Percentiles rank a stretch among this genome's conserved stretches.
These are phyloP conservation scores for Singerocomus inundabilis DNA, from an alignment of 1,284 basidiomycete genomes.

Conservation along the genomic window DNA sequence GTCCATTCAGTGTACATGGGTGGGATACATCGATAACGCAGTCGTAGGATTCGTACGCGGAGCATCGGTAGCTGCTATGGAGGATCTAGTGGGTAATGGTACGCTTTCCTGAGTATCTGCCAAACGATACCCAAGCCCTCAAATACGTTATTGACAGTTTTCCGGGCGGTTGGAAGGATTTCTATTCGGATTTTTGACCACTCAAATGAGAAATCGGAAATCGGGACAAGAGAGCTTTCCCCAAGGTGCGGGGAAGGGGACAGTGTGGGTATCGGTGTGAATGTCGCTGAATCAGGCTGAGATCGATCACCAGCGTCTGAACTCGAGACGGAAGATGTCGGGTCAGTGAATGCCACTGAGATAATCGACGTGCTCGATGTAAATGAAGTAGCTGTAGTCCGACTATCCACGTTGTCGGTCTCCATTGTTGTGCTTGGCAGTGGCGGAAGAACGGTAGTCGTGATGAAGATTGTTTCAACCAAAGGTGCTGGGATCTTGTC, in stretches of 20 bases:
- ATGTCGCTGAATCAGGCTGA: constrained; percentile 8
- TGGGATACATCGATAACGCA: constrained; percentile 17
- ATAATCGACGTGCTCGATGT: constrained; percentile 8
- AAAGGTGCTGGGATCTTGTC: constrained; percentile 7
- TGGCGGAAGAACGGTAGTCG: constrained; percentile 34
- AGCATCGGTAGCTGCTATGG: constrained; percentile 26
- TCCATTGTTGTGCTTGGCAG: constrained; percentile 3
- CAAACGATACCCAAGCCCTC: constrained; percentile 44
- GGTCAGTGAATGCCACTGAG: constrained; percentile 4
- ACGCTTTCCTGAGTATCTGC: constrained; percentile 46
- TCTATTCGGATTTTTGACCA: constrained; percentile 29
- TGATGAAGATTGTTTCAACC: constrained; percentile 31
- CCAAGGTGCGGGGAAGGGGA: constrained; percentile 11
- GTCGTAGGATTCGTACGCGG: constrained; percentile 8
- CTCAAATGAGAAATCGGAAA: constrained; percentile 23
- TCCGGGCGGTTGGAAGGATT: constrained; percentile 25
- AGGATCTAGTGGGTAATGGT: constrained; percentile 59
- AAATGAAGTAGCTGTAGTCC: constrained; percentile 1
- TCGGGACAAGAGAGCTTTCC: constrained; percentile 19
- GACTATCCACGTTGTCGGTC: constrained; percentile 3
- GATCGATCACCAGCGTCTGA: constrained; percentile 9
- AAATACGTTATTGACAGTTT: constrained; percentile 35
- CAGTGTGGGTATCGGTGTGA: constrained; percentile 15
- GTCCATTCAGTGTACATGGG: not conserved
- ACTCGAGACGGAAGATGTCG: constrained; percentile 2